phyloP scores from a whole-genome alignment of 495 filamentous ascomycete genomes.

The Neurospora sp. region DNA sequence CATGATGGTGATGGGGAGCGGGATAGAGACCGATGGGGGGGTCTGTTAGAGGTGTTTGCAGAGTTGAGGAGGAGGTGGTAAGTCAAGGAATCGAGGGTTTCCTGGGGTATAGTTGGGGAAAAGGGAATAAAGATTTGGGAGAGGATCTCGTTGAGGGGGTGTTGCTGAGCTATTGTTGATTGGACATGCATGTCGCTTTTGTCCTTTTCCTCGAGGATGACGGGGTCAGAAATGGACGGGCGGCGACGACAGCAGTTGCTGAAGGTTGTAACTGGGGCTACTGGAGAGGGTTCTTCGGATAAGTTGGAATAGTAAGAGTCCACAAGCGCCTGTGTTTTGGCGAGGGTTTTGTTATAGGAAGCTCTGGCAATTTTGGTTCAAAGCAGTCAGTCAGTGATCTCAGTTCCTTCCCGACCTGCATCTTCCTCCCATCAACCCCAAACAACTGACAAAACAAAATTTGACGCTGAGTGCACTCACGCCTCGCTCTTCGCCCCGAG shows the following conservation, averaged over 20 bases:
- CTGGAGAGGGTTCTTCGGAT: not conserved
- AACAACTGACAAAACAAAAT: not conserved
- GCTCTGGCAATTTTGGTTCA: not conserved
- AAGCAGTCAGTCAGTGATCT: not conserved
- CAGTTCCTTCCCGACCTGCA: not conserved
- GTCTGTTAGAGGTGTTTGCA: not conserved
- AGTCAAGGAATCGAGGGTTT: slow-evolving; percentile 26
- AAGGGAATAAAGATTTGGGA: not conserved
- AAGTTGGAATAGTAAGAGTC: not conserved
- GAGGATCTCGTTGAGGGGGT: not conserved
- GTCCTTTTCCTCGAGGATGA: not conserved
- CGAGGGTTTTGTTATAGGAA: slow-evolving; percentile 10
- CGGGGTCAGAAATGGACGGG: not conserved
- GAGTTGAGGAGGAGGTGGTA: slow-evolving; percentile 13
- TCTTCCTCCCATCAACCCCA: not conserved
- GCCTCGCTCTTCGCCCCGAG: slow-evolving; percentile 38
- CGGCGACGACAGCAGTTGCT: not conserved
- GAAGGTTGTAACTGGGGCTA: not conserved
- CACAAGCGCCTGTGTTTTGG: slow-evolving; percentile 2
- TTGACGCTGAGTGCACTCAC: slow-evolving; percentile 1
- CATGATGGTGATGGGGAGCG: not conserved
- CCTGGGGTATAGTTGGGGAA: not conserved
- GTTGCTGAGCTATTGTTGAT: not conserved
- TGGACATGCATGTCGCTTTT: not conserved
- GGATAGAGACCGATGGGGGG: too few species aligned